Evolutionary conservation across 345 rosid genomes (phyloP).

Genomic region (Corymbia maculata): DNA sequence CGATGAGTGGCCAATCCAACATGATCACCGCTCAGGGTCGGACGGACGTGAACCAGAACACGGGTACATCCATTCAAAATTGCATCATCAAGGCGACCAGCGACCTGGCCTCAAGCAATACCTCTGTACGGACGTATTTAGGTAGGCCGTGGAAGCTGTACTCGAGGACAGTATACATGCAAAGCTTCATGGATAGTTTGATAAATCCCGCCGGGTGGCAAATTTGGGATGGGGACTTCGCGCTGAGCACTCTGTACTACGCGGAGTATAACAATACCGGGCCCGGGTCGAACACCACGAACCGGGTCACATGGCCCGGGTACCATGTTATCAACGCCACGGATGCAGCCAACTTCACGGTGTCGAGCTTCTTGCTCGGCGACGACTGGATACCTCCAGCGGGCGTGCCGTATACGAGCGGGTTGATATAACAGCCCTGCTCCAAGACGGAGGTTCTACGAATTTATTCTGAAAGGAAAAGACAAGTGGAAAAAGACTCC

Average conservation of each 20-base stretch:
- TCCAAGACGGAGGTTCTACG: background rate
- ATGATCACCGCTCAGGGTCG: conserved; percentile 36
- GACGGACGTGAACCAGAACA: conserved; percentile 37
- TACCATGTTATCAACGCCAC: conserved; percentile 39
- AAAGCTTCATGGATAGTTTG: conserved; percentile 32
- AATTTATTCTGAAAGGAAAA: background rate
- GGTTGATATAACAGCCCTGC: conserved; percentile 6
- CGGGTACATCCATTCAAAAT: conserved; percentile 21
- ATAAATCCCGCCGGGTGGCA: conserved; percentile 67
- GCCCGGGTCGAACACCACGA: conserved; percentile 41
- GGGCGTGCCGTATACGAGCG: conserved; percentile 40
- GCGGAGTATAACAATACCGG: conserved; percentile 63
- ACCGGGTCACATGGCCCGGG: conserved; percentile 61
- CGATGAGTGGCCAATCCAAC: conserved; percentile 9
- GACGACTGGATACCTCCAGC: conserved; percentile 59
- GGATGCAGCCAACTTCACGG: conserved; percentile 61
- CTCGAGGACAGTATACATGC: conserved; percentile 61
- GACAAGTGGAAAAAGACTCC: background rate
- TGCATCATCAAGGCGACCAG: conserved; percentile 13
- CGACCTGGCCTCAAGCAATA: conserved; percentile 15
- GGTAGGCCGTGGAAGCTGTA: conserved; percentile 90
- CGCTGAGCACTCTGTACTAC: conserved; percentile 55
- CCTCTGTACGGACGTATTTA: background rate
- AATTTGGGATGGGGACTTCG: conserved; percentile 49
- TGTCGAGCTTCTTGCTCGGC: conserved; percentile 45